Percentiles rank a stretch among this genome's conserved stretches.
Conservation (phyloP, 1,139 yeast species). For the Starmera stellimalicola region DNA sequence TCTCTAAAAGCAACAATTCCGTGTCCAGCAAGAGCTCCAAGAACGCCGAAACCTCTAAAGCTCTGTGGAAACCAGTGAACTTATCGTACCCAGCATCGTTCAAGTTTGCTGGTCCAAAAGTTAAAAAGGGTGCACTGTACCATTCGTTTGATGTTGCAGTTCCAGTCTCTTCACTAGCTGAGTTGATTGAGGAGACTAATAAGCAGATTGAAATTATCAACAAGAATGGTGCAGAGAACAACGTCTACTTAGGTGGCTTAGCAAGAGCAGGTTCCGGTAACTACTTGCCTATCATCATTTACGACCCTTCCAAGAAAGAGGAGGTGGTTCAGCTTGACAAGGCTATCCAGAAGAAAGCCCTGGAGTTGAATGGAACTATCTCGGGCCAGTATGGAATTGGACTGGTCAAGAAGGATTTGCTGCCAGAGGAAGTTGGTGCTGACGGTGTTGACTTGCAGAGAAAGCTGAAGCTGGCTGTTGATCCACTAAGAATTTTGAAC, state of each 20-base stretch:
- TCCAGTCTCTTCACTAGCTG: constrained; percentile 59
- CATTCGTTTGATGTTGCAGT: constrained; percentile 87
- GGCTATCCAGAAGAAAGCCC: constrained; percentile 24
- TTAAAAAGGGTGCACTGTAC: constrained; percentile 52
- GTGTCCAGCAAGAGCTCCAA: constrained; percentile 46
- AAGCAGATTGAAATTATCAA: constrained; percentile 38
- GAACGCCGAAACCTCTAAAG: constrained; percentile 50
- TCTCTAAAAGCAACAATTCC: constrained; percentile 40
- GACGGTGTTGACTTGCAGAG: constrained; percentile 46
- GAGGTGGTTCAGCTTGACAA: constrained; percentile 20
- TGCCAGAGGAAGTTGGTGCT: constrained; percentile 39
- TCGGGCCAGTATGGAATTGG: constrained; percentile 64
- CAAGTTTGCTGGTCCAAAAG: constrained; percentile 49
- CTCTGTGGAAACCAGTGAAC: constrained; percentile 79
- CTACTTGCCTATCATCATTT: constrained; percentile 43
- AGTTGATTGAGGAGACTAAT: constrained; percentile 47
- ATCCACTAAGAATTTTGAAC: constrained; percentile 46
- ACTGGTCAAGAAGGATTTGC: constrained; percentile 39
- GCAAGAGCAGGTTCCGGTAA: constrained; percentile 55
- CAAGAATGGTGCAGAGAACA: constrained; percentile 46
- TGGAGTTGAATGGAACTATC: constrained; percentile 43
- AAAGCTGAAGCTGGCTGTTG: constrained; percentile 40
- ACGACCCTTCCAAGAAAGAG: constrained; percentile 24
- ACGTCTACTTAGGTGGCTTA: constrained; percentile 65
- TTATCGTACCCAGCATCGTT: constrained; percentile 78